Conservation (phyloP, 805 yeast genomes). For the Starmerella tilneyi region DNA sequence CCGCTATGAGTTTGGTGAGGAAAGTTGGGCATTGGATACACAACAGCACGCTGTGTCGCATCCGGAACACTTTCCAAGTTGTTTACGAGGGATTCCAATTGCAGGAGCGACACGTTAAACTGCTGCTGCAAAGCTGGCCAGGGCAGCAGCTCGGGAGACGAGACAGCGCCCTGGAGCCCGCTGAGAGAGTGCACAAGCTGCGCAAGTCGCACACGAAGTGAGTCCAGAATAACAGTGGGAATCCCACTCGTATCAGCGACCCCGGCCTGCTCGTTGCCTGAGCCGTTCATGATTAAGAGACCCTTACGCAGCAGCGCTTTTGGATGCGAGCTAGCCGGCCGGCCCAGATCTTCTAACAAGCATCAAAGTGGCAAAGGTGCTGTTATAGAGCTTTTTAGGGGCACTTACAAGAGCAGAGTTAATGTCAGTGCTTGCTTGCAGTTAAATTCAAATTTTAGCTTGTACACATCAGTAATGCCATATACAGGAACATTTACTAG, state of each 20-base stretch:
- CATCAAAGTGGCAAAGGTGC: too few relatives aligned
- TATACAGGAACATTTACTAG: too few relatives aligned
- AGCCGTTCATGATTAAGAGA: constrained; percentile 8
- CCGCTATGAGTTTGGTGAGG: constrained; percentile 81
- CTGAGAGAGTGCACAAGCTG: constrained; percentile 48
- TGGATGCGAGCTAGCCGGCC: too few relatives aligned
- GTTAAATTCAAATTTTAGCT: too few relatives aligned
- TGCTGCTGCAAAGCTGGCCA: constrained; percentile 73
- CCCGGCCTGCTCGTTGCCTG: constrained; percentile 2
- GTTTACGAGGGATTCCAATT: constrained; percentile 63
- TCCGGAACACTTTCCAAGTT: constrained; percentile 55
- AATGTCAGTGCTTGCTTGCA: too few relatives aligned
- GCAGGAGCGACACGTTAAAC: constrained; percentile 71
- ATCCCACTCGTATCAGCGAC: constrained; percentile 17
- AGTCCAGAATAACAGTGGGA: constrained; percentile 22
- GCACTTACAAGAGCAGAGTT: too few relatives aligned
- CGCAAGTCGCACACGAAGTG: constrained; percentile 23
- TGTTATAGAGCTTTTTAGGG: too few relatives aligned
- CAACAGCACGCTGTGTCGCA: constrained; percentile 54
- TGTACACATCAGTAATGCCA: too few relatives aligned
- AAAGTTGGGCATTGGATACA: constrained; percentile 72
- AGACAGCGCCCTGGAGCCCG: constrained; percentile 46
- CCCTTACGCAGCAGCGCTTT: neutral
- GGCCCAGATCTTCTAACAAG: too few relatives aligned
- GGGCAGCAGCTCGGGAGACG: constrained; percentile 38